A percentile compares a stretch with the other conserved stretches of the same genome.
These are phyloP conservation scores for Phyllosticta citribraziliensis DNA, from an alignment of 2,329 filamentous ascomycete species.

Conservation along the genomic window DNA sequence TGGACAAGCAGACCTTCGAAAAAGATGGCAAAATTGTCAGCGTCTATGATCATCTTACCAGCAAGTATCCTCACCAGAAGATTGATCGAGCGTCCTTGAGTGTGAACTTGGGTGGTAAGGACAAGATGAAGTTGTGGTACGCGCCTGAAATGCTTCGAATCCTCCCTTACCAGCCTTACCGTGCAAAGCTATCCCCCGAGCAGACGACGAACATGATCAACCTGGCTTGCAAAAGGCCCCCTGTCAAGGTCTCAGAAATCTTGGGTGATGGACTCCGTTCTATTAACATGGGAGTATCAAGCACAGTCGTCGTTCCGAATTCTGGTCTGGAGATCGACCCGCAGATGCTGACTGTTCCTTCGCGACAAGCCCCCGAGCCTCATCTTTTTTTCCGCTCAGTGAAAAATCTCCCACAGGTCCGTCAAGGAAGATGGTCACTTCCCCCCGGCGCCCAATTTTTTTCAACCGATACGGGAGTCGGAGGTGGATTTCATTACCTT, in stretches of 20 bases:
- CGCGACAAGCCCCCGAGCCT: not conserved
- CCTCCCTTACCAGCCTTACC: conserved; percentile 16
- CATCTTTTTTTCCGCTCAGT: too few species aligned
- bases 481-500: too few species aligned
- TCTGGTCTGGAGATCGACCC: not conserved
- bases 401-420: too few species aligned
- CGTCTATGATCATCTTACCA: not conserved
- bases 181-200: conserved; percentile 14
- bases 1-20: not conserved
- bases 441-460: too few species aligned
- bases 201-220: not conserved
- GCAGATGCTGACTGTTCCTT: not conserved
- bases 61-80: not conserved
- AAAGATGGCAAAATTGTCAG: not conserved
- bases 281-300: not conserved
- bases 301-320: too few species aligned
- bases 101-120: not conserved
- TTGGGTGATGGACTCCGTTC: not conserved
- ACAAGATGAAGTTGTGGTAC: not conserved
- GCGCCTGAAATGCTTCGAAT: conserved; percentile 12
- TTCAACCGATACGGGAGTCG: too few species aligned
- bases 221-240: not conserved
- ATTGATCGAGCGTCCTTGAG: not conserved
- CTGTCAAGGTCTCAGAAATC: not conserved
- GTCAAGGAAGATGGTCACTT: too few species aligned